Percentiles rank a stretch among this genome's conserved stretches.
phyloP scores from a whole-genome alignment of 257 asterid genomes.

The Solanum microdontum region DNA sequence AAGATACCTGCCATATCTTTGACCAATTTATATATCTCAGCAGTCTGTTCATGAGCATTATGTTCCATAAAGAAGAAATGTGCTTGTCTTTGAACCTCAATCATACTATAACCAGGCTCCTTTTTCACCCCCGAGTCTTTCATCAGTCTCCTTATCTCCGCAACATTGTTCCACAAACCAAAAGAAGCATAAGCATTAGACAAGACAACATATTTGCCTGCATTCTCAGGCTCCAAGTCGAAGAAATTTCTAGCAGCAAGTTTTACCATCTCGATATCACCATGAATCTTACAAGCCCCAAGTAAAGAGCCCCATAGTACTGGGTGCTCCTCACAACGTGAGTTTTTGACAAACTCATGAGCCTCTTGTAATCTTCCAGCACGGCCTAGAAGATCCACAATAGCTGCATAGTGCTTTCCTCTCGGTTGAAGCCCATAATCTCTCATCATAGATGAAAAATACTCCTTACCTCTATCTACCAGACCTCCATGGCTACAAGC shows the following conservation, averaged over 20 bases:
- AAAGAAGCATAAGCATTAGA: slow-evolving; percentile 79
- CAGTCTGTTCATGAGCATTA: slow-evolving; percentile 59
- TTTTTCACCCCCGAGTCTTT: slow-evolving; percentile 72
- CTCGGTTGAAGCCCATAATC: slow-evolving; percentile 67
- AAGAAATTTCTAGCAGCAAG: slow-evolving; percentile 75
- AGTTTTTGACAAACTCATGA: slow-evolving; percentile 40
- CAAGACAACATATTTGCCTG: slow-evolving; percentile 78
- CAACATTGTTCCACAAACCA: slow-evolving; percentile 87
- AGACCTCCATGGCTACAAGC: slow-evolving; percentile 91
- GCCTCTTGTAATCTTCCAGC: slow-evolving; percentile 85
- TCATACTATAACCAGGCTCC: slow-evolving; percentile 92
- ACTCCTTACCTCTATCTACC: slow-evolving; percentile 60
- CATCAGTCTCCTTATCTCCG: slow-evolving; percentile 68
- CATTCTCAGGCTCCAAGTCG: slow-evolving; percentile 70
- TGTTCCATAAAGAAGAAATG: slow-evolving; percentile 84
- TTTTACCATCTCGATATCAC: slow-evolving; percentile 58
- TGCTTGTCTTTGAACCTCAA: slow-evolving; percentile 63
- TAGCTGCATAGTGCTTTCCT: slow-evolving; percentile 69
- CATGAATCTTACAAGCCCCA: slow-evolving; percentile 78
- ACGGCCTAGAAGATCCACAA: slow-evolving; percentile 86
- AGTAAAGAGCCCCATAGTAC: slow-evolving; percentile 86
- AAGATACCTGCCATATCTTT: slow-evolving; percentile 35
- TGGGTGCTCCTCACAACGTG: slow-evolving; percentile 65
- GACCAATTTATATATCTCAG: slow-evolving; percentile 36
- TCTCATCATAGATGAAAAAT: slow-evolving; percentile 60